Conservation (phyloP, 306 rosid genomes). For the Medicago lupulina region DNA sequence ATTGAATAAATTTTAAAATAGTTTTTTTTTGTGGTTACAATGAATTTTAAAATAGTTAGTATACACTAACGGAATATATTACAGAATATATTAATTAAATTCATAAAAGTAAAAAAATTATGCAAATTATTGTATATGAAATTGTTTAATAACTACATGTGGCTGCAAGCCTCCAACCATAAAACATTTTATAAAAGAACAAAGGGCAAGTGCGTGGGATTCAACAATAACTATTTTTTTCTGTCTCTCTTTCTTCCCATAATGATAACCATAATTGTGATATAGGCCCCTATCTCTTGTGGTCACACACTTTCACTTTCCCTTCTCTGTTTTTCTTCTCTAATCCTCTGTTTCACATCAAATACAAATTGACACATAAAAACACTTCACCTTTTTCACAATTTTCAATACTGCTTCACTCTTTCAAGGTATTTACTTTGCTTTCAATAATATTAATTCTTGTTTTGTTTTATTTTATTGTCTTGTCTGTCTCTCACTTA, state of each 20-base stretch:
- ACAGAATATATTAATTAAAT: too few relatives aligned
- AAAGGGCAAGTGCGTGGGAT: conserved; percentile 15
- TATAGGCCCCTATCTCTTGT: background rate
- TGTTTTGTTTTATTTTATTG: background rate
- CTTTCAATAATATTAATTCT: background rate
- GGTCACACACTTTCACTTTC: background rate
- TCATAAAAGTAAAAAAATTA: too few relatives aligned
- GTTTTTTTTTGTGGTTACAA: too few relatives aligned
- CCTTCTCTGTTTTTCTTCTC: background rate
- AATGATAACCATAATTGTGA: background rate
- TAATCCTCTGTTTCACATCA: background rate
- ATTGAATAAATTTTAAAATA: too few relatives aligned
- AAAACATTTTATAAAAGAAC: too few relatives aligned
- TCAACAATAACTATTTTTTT: background rate
- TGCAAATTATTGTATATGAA: too few relatives aligned
- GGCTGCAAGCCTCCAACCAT: too few relatives aligned
- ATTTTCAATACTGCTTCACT: conserved; percentile 6
- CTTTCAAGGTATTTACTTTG: conserved; percentile 12
- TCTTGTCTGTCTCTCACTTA: too few relatives aligned
- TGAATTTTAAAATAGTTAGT: too few relatives aligned
- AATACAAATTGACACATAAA: background rate
- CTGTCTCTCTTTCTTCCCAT: background rate
- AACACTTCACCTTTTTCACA: background rate
- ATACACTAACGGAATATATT: too few relatives aligned
- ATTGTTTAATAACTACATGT: too few relatives aligned